Evolutionary conservation across 2,329 filamentous ascomycete species (phyloP).

Genomic region (Myriangium duriaei): DNA sequence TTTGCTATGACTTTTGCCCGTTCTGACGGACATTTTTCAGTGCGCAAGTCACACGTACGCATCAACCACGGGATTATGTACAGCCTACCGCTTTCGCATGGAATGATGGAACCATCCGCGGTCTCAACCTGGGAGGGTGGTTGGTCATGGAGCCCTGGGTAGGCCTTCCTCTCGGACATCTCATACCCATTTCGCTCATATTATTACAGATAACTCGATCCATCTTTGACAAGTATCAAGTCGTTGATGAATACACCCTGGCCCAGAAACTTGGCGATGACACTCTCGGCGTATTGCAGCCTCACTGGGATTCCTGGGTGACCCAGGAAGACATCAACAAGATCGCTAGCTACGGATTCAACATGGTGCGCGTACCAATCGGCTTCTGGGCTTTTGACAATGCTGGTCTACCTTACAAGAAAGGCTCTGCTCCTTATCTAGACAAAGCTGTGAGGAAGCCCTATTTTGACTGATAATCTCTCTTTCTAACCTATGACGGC

Average conservation of each 20-base stretch:
- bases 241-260: conserved; percentile 43
- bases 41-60: too few relatives aligned
- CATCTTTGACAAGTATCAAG: conserved; percentile 30
- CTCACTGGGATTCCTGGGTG: conserved; percentile 41
- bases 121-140: conserved; percentile 41
- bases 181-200: not conserved
- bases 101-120: conserved; percentile 37
- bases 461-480: not conserved
- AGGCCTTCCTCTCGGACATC: conserved; percentile 4
- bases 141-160: conserved; percentile 34
- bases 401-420: conserved; percentile 36
- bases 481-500: not conserved
- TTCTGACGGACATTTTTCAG: too few relatives aligned
- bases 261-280: conserved; percentile 36
- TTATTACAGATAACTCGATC: conserved; percentile 42
- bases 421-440: conserved; percentile 40
- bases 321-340: conserved; percentile 42
- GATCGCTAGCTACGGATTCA: conserved; percentile 45
- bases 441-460: conserved; percentile 33
- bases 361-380: conserved; percentile 46
- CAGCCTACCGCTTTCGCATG: conserved; percentile 33
- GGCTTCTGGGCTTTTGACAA: conserved; percentile 49
- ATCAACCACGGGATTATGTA: too few relatives aligned
- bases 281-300: conserved; percentile 32
- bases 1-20: too few relatives aligned